phyloP scores from a whole-genome alignment of 306 rosid species.

The Benincasa hispida region DNA sequence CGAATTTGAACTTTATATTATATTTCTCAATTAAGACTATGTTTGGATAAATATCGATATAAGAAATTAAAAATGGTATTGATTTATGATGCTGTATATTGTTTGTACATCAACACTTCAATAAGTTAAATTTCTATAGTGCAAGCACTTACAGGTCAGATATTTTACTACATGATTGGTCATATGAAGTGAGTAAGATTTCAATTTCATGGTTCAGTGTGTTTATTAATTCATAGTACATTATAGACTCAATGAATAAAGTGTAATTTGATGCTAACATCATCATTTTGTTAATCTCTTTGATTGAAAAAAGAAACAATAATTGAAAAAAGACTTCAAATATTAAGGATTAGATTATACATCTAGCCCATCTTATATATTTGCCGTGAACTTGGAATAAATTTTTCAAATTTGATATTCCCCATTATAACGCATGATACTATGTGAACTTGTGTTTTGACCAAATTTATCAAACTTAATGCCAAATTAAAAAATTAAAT shows the following conservation, averaged over 20 bases:
- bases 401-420: neutral
- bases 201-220: neutral
- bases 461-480: neutral
- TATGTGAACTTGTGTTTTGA: neutral
- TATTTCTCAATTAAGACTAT: neutral
- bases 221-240: neutral
- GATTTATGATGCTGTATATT: neutral
- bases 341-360: neutral
- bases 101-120: neutral
- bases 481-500: neutral
- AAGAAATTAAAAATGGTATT: neutral
- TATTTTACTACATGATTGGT: neutral
- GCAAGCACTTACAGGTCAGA: neutral
- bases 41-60: neutral
- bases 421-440: neutral
- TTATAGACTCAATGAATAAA: neutral
- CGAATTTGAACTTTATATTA: too few relatives aligned
- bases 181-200: neutral
- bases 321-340: neutral
- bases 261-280: neutral
- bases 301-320: neutral
- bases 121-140: neutral
- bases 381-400: neutral
- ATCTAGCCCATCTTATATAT: neutral
- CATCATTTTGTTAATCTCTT: neutral